Base-by-base conservation (phyloP, 2,329 filamentous ascomycete genomes). In the Domatiomyces catenatus region DNA sequence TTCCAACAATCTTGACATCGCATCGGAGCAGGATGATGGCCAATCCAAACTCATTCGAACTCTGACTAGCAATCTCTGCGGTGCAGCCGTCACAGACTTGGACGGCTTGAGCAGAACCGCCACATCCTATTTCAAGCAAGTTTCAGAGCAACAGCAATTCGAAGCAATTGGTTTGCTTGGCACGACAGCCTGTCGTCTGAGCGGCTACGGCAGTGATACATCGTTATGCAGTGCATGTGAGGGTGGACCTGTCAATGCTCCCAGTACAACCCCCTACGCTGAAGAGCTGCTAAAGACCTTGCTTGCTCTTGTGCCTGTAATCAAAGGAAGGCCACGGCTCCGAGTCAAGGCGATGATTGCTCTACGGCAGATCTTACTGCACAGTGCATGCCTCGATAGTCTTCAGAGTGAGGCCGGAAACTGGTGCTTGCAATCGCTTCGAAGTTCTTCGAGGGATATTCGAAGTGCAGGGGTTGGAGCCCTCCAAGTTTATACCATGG, bases 381-480 rank as follows among this genome's bases (percentile, higher is more conserved):
- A 94, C 64, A 80, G 79, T 3, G 69, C 71, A 15, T 73, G 79
- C 48, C 55, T 69, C 0, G 70, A 73, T 2, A 71, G 84, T 49
- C 68, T 90, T 26, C 78, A 24, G 85, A 56, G 69, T 95, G 2
- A 69, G 0, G 69, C 86, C 42, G 88, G 86, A 0, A 81, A 89
- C 60, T 90, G 86, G 77, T 89, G 87, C 61, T 69, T 95, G 3
- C 79, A 83, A 58, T 86, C 84, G 0, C 70, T 96, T 42, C 81
- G 83, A 56, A 94, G 89, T 65, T 93, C 89, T 1, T 66, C 87
- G 18, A 78, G 90, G 61, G 92, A 96, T 63, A 70, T 96, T 24
- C 81, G 90, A 28, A 77, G 95, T 59, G 83, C 83, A 39, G 84
- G 89, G 52, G 84, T 83, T 72, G 83, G 56, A 56, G 79, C 81